A percentile compares a stretch with the other conserved stretches of the same genome.
Evolutionary conservation across 495 filamentous ascomycete genomes (phyloP).

Genomic region (Trypethelium eluteriae): DNA sequence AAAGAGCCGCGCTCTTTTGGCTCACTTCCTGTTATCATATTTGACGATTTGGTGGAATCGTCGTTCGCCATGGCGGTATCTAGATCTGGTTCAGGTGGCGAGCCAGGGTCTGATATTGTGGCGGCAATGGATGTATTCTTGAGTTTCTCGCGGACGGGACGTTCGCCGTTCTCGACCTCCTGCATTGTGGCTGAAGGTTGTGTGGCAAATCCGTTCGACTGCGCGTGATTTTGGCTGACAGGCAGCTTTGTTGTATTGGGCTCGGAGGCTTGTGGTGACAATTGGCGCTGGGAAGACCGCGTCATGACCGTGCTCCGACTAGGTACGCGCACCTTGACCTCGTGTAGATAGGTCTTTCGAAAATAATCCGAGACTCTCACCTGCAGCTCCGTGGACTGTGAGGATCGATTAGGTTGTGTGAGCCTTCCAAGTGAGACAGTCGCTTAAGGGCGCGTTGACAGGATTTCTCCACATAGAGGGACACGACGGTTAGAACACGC

Average conservation of each 20-base stretch:
- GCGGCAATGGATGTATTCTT: conserved; percentile 50
- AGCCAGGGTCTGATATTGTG: conserved; percentile 6
- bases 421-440: background rate
- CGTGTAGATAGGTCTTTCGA: background rate
- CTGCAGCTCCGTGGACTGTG: too few relatives aligned
- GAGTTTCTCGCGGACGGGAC: conserved; percentile 52
- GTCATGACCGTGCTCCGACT: background rate
- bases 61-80: conserved; percentile 1
- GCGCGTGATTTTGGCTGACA: background rate
- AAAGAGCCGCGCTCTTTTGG: conserved; percentile 35
- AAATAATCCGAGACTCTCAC: too few relatives aligned
- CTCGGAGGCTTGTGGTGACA: conserved; percentile 6
- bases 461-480: too few relatives aligned
- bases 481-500: background rate
- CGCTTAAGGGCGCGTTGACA: background rate
- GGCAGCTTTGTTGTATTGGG: background rate
- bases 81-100: background rate
- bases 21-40: background rate
- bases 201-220: background rate
- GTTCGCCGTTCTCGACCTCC: background rate
- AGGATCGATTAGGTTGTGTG: background rate
- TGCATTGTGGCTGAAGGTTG: conserved; percentile 1
- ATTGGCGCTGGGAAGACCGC: conserved; percentile 1
- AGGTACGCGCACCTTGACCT: background rate
- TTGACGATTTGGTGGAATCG: background rate